Evolutionary conservation across 179 eudicot species (phyloP), one percentile per base, ranked within the genome.

Genomic region (Nepenthes alata): DNA sequence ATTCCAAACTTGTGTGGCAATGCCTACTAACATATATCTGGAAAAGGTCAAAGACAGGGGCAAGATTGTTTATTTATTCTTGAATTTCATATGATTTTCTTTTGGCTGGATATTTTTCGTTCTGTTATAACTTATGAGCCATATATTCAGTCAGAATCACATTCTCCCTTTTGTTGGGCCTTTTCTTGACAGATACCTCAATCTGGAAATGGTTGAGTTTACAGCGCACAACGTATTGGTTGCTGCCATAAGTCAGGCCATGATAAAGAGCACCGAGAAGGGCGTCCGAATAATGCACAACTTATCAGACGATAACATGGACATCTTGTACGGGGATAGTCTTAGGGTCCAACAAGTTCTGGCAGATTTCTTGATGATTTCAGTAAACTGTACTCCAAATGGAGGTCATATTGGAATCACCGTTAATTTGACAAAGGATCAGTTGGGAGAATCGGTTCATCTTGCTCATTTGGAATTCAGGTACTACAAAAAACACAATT

Each of bases 161-260:
- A 11, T n/a, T n/a, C 16, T 52, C 45, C 13, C 59, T 44, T 1
- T 38, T 53, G 3, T 11, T 34, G 8, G 16, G 35, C 35, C 49
- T 35, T 16, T 58, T 39, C 52, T 13, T 65, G 5, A 65, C 77
- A 87, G 95, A 71, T 88, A 83, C 69, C 75, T 84, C 79, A 86
- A 86, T 71, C 81, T 93, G 48, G 98, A 93, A 65, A 89, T 89
- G 95, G 81, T 78, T 38, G 95, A 93, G 74, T 93, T 93, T 64
- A 77, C 76, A 36, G 74, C 89, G 60, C 81, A 84, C 9, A 88
- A 89, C 36, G 83, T 93, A 10, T 67, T 85, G 69, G 74, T 77
- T 50, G 88, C 96, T 47, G 72, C 98, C 4, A 70, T 83, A 34
- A 93, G 98, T 79, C 98, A 93, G 78, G 85, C 81, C 11, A 86